Percentiles rank a stretch among this genome's conserved stretches.
These are phyloP conservation scores for Populus hybrid DNA, from an alignment of 441 rosid genomes.

Conservation along the genomic window DNA sequence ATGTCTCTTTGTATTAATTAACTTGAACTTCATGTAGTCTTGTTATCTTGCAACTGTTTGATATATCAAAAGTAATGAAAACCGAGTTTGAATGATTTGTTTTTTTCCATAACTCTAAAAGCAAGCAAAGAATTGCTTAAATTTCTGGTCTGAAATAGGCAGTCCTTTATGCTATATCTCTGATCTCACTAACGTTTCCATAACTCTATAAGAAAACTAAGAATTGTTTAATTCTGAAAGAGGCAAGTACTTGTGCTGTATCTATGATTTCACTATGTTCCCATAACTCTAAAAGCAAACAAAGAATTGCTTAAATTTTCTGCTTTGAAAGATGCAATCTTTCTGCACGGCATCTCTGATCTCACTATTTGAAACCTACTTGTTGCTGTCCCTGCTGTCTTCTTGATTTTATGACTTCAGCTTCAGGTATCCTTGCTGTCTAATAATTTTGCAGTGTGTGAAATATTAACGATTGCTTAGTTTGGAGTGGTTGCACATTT, in stretches of 20 bases:
- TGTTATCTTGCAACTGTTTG: not conserved
- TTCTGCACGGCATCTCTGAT: not conserved
- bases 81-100: not conserved
- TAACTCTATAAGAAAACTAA: too few relatives aligned
- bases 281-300: not conserved
- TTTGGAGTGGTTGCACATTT: not conserved
- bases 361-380: not conserved
- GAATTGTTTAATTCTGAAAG: not conserved
- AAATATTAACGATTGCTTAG: not conserved
- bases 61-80: not conserved
- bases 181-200: not conserved
- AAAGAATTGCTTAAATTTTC: not conserved
- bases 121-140: too few relatives aligned
- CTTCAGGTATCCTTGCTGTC: not conserved
- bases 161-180: not conserved
- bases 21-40: not conserved
- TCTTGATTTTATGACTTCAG: not conserved
- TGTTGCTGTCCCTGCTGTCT: not conserved
- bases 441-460: slow-evolving; percentile 6
- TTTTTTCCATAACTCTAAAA: too few relatives aligned
- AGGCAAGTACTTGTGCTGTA: not conserved
- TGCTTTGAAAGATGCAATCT: not conserved
- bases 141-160: too few relatives aligned
- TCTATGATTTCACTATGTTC: not conserved
- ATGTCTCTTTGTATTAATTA: not conserved